Evolutionary conservation across 139 green algal genomes (phyloP), one percentile per base, ranked within the genome.

Genomic region (Choricystis sp.): DNA sequence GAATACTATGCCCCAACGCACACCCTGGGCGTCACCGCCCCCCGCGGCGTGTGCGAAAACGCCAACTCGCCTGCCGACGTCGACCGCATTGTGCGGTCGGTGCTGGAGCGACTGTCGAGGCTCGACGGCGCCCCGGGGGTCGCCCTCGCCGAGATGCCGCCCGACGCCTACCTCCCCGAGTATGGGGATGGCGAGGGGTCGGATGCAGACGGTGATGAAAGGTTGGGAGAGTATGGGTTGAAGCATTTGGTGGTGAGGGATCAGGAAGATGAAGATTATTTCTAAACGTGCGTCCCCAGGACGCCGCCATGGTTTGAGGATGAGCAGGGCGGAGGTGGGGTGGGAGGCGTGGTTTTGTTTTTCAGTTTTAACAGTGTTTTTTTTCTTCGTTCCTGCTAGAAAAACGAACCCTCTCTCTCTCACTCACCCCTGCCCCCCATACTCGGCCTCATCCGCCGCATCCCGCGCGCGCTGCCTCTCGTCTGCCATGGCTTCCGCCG

Each of bases 1-100:
- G 74, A 85, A 27, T 91, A 89, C 71, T 91, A 83, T 64, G 60
- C 29, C 4, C 78, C 77, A 21, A 76, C 82, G 27, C 72, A 70
- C 66, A 58, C 40, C 2, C 57, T 81, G 2, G 71, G 67, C 28
- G 63, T 79, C 25, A 69, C 75, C 59, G 31, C 30, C 9, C 29
- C 48, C 16, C 66, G 49, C 63, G 64, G 29, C 20, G 27, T 48
- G 19, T 29, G 25, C 55, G 29, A 85, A 56, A 84, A 90, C 68
- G 58, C 62, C 48, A 94, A 94, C 78, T 77, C 66, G 20, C 74
- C 69, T 40, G 57, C 75, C 3, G 86, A 90, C 28, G 61, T 95
- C 2, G 81, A 92, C 55, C 70, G 69, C 26, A 84, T 94, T 56
- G 74, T 66, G 57, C n/a, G 49, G 3, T 66, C 81, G 40, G 62